These are phyloP conservation scores for Diaporthe caulivora DNA, from an alignment of 2,329 filamentous ascomycete species.

Conservation along the genomic window DNA sequence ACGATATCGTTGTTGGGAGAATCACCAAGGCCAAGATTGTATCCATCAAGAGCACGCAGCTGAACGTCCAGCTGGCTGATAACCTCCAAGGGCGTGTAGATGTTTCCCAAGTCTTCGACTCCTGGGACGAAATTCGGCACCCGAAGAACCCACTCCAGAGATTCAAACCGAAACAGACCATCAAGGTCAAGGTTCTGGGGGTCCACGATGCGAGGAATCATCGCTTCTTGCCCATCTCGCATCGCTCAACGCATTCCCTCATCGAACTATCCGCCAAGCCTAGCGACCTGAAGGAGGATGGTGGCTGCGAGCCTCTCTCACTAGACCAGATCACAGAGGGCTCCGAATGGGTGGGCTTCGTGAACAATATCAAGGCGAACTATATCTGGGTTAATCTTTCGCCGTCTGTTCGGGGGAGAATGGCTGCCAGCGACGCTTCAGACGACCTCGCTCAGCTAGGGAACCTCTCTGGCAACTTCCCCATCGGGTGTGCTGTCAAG, in stretches of 20 bases:
- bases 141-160: conserved; percentile 82
- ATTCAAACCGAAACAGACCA: conserved; percentile 78
- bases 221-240: conserved; percentile 90
- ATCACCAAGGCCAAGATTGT: conserved; percentile 81
- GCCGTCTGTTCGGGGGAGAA: conserved; percentile 86
- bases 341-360: conserved; percentile 81
- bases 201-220: conserved; percentile 92
- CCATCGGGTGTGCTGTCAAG: conserved; percentile 87
- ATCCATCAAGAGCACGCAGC: conserved; percentile 90
- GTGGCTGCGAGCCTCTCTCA: conserved; percentile 65
- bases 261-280: conserved; percentile 89
- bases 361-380: conserved; percentile 88
- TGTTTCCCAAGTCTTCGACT: conserved; percentile 89
- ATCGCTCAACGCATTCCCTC: conserved; percentile 83
- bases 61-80: conserved; percentile 90
- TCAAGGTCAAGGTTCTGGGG: conserved; percentile 84
- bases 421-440: conserved; percentile 85
- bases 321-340: conserved; percentile 80
- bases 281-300: conserved; percentile 67
- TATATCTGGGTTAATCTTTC: conserved; percentile 93
- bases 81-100: conserved; percentile 94
- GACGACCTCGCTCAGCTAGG: conserved; percentile 86
- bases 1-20: conserved; percentile 80
- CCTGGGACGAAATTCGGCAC: conserved; percentile 87
- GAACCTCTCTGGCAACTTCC: conserved; percentile 84